Conservation (phyloP, 768 basidiomycete species). For the Boletellus emodensis region DNA sequence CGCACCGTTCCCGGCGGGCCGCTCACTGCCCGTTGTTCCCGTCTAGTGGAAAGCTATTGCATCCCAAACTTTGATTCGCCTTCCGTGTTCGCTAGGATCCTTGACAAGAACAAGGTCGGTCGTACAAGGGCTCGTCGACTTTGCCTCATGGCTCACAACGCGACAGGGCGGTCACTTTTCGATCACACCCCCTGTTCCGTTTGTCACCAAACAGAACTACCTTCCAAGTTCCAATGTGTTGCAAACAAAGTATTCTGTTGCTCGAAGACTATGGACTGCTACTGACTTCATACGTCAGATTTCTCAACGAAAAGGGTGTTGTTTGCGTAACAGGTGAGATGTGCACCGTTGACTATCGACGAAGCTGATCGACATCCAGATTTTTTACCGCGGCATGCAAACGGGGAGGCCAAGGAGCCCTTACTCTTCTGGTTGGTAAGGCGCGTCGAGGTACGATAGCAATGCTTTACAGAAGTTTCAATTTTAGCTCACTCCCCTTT, state of each 20-base stretch:
- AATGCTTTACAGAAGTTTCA: background rate
- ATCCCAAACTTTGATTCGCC: conserved; percentile 93
- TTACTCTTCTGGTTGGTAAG: conserved; percentile 83
- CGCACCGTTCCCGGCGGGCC: background rate
- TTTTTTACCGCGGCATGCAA: conserved; percentile 66
- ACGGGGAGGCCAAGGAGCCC: conserved; percentile 45
- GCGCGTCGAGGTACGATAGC: conserved; percentile 57
- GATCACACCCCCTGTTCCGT: conserved; percentile 67
- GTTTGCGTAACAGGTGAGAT: conserved; percentile 70
- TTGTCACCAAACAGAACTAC: conserved; percentile 78
- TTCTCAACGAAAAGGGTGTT: conserved; percentile 85
- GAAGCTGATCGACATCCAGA: conserved; percentile 40
- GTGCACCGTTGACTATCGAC: background rate
- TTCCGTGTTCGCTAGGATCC: conserved; percentile 83
- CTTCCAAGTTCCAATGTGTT: conserved; percentile 80
- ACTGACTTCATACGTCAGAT: conserved; percentile 35
- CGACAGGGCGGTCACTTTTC: conserved; percentile 84
- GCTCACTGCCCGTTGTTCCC: conserved; percentile 1
- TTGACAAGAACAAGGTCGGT: conserved; percentile 72
- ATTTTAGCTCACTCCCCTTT: background rate
- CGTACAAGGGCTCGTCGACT: background rate
- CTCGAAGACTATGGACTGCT: background rate
- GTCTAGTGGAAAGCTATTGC: conserved; percentile 84
- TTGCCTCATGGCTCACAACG: conserved; percentile 2
- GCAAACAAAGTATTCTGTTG: conserved; percentile 61